phyloP scores from a whole-genome alignment of 495 filamentous ascomycete genomes.

The Trichoderma gamsii region DNA sequence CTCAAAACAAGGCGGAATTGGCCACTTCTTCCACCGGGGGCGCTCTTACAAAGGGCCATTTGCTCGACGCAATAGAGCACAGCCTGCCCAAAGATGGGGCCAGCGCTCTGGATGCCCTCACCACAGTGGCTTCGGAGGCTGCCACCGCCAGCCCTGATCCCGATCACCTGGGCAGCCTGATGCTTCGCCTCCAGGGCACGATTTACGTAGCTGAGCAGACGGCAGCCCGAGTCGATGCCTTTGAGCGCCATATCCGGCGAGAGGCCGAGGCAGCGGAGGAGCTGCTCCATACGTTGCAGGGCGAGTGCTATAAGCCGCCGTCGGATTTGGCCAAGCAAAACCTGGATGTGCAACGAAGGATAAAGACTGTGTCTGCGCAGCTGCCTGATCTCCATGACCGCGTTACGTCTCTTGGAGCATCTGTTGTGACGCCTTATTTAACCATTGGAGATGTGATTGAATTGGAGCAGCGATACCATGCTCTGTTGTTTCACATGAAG shows the following conservation, averaged over 20 bases:
- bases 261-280: slow-evolving; percentile 26
- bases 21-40: not conserved
- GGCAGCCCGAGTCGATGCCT: slow-evolving; percentile 33
- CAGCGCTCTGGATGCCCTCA: slow-evolving; percentile 37
- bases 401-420: slow-evolving; percentile 29
- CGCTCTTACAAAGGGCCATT: slow-evolving; percentile 23
- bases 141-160: slow-evolving; percentile 30
- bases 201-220: slow-evolving; percentile 38
- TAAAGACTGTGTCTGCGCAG: slow-evolving; percentile 52
- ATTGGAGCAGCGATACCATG: slow-evolving; percentile 49
- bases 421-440: slow-evolving; percentile 22
- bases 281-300: slow-evolving; percentile 31
- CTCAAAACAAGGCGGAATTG: slow-evolving; percentile 32
- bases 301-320: slow-evolving; percentile 45
- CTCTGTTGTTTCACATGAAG: slow-evolving; percentile 44
- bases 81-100: slow-evolving; percentile 40
- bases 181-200: slow-evolving; percentile 35
- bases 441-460: slow-evolving; percentile 42
- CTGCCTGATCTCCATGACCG: slow-evolving; percentile 48
- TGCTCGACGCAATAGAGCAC: slow-evolving; percentile 32
- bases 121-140: slow-evolving; percentile 30
- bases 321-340: slow-evolving; percentile 52
- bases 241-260: slow-evolving; percentile 35
- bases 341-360: slow-evolving; percentile 54
- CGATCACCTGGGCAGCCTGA: slow-evolving; percentile 28